Evolutionary conservation across 2,329 filamentous ascomycete genomes (phyloP).

Genomic region (Cyphellophora attinorum): DNA sequence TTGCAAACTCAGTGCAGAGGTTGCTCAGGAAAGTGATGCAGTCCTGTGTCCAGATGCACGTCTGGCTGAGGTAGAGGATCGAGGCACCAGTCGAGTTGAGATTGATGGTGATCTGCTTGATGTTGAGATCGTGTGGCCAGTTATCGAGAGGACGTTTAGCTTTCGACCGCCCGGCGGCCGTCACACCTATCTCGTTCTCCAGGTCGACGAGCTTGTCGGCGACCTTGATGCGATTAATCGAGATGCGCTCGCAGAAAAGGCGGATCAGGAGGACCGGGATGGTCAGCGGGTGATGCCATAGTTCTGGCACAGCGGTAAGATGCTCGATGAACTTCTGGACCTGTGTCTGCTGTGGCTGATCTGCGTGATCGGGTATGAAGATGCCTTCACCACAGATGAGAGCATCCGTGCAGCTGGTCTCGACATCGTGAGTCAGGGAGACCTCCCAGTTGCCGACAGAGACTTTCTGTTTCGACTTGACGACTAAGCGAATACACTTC

Average conservation of each 20-base stretch:
- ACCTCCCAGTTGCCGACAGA: background rate
- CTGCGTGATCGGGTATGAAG: background rate
- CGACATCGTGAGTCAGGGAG: background rate
- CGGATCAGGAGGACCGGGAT: background rate
- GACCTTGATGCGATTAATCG: background rate
- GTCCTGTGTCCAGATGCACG: slow-evolving; percentile 1
- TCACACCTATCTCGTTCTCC: slow-evolving; percentile 2
- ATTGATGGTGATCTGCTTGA: slow-evolving; percentile 1
- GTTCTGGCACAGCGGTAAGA: background rate
- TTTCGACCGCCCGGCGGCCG: background rate
- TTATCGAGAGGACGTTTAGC: background rate
- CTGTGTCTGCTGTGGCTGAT: background rate
- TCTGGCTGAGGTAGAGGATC: background rate
- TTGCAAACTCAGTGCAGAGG: slow-evolving; percentile 1
- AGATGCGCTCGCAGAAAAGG: background rate
- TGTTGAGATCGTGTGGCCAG: slow-evolving; percentile 2
- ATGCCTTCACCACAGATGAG: background rate
- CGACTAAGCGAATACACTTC: background rate
- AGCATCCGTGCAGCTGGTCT: background rate
- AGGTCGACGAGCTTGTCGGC: slow-evolving; percentile 1
- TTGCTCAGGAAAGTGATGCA: background rate
- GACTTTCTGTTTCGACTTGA: background rate
- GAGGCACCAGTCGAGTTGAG: background rate
- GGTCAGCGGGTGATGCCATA: background rate
- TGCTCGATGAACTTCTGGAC: background rate